Conservation (phyloP, 768 basidiomycete species). For the Cystobasidiopsis lactophilus region DNA sequence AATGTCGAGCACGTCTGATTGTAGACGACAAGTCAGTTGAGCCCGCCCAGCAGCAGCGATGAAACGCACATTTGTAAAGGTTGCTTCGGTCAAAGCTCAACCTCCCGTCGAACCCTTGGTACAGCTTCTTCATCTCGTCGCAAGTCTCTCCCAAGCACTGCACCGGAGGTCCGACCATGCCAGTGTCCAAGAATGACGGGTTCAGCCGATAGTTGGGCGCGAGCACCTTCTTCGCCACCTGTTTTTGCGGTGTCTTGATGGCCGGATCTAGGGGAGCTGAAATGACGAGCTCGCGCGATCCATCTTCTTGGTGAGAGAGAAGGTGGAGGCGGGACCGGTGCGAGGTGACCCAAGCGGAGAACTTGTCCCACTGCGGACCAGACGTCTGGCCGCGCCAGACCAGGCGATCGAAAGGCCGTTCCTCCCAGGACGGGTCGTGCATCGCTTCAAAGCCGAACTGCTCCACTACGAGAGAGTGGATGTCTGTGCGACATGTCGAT, state of each 20-base stretch:
- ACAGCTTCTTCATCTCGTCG: constrained; percentile 11
- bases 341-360: constrained; percentile 19
- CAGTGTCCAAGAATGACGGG: constrained; percentile 19
- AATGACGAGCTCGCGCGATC: constrained; percentile 12
- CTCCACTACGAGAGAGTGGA: constrained; percentile 20
- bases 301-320: constrained; percentile 16
- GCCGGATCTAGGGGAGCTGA: neutral
- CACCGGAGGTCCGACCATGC: constrained; percentile 20
- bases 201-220: constrained; percentile 19
- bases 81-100: constrained; percentile 16
- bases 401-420: constrained; percentile 25
- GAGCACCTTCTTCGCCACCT: constrained; percentile 4
- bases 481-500: constrained; percentile 9
- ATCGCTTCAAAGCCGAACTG: constrained; percentile 19
- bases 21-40: constrained; percentile 13
- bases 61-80: constrained; percentile 30
- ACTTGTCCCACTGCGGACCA: constrained; percentile 20
- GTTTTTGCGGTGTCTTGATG: neutral
- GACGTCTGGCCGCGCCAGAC: constrained; percentile 30
- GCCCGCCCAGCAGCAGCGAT: constrained; percentile 15
- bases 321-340: constrained; percentile 21
- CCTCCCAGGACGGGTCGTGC: constrained; percentile 24
- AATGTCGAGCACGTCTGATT: constrained; percentile 11
- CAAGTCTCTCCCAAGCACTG: constrained; percentile 21
- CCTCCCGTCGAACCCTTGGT: constrained; percentile 17